Evolutionary conservation across 331 rosid genomes (phyloP).

Genomic region (Spiraea crenata): DNA sequence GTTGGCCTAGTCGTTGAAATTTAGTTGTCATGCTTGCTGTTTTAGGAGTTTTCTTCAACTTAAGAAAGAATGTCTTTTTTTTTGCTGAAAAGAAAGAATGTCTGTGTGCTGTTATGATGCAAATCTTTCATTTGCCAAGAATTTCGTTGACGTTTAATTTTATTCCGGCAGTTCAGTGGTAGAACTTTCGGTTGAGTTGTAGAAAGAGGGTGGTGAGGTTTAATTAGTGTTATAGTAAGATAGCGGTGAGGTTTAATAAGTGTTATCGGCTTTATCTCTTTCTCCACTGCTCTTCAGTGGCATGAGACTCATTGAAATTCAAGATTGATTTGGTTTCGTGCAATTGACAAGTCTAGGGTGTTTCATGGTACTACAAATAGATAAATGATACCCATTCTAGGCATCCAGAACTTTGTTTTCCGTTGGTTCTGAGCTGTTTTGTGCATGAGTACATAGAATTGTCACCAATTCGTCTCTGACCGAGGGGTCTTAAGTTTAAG

Average conservation of each 20-base stretch:
- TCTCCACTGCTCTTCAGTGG: not conserved
- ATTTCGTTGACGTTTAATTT: not conserved
- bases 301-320: not conserved
- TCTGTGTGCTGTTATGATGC: not conserved
- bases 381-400: not conserved
- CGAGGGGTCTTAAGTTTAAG: not conserved
- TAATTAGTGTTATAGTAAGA: not conserved
- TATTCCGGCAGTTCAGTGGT: not conserved
- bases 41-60: not conserved
- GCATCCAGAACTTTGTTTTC: not conserved
- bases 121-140: not conserved
- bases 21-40: not conserved
- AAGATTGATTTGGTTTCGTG: not conserved
- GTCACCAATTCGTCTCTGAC: not conserved
- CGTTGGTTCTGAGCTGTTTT: not conserved
- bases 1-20: not conserved
- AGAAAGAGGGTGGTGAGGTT: not conserved
- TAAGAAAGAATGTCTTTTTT: not conserved
- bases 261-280: not conserved
- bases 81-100: not conserved
- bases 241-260: not conserved
- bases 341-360: not conserved
- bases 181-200: not conserved
- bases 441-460: not conserved
- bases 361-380: not conserved